Conservation (phyloP, 345 rosid species). For the Bretschneidera sinensis region DNA sequence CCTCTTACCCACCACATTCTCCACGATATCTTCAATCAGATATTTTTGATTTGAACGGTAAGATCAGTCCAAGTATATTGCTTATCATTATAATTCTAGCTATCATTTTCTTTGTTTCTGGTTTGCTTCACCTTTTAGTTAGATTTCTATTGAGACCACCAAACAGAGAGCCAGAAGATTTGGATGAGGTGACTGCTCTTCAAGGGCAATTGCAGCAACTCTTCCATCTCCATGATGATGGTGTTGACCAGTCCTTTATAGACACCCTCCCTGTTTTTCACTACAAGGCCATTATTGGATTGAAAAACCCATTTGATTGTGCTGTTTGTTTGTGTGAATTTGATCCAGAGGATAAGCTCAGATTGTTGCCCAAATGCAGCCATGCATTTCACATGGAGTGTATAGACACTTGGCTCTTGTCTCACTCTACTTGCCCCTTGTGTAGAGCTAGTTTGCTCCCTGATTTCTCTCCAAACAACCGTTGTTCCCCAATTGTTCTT, state of each 20-base stretch:
- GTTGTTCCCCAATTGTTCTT: slow-evolving; percentile 56
- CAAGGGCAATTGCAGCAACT: slow-evolving; percentile 97
- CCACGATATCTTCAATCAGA: slow-evolving; percentile 24
- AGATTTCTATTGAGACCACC: slow-evolving; percentile 69
- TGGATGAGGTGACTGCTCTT: slow-evolving; percentile 64
- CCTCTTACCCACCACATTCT: slow-evolving; percentile 24
- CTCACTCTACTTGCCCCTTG: slow-evolving; percentile 98
- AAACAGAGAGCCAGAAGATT: slow-evolving; percentile 61
- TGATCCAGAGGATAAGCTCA: slow-evolving; percentile 83
- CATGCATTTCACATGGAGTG: slow-evolving; percentile 99
- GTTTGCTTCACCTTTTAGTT: slow-evolving; percentile 81
- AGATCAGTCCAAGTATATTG: slow-evolving; percentile 74
- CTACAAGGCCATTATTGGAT: slow-evolving; percentile 77
- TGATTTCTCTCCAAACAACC: slow-evolving; percentile 51
- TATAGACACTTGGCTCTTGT: slow-evolving; percentile 95
- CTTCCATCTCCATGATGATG: slow-evolving; percentile 91
- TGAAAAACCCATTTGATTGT: slow-evolving; percentile 82
- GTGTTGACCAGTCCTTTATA: slow-evolving; percentile 92
- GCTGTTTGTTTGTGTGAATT: slow-evolving; percentile 97
- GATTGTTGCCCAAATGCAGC: slow-evolving; percentile 94
- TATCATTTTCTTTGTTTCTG: slow-evolving; percentile 80
- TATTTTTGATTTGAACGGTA: slow-evolving; percentile 49
- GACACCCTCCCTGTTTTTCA: slow-evolving; percentile 89
- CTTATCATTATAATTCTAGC: slow-evolving; percentile 84
- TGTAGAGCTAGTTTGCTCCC: slow-evolving; percentile 75